Base-by-base conservation (phyloP, 805 yeast genomes). In the Kluyveromyces wickerhamii region DNA sequence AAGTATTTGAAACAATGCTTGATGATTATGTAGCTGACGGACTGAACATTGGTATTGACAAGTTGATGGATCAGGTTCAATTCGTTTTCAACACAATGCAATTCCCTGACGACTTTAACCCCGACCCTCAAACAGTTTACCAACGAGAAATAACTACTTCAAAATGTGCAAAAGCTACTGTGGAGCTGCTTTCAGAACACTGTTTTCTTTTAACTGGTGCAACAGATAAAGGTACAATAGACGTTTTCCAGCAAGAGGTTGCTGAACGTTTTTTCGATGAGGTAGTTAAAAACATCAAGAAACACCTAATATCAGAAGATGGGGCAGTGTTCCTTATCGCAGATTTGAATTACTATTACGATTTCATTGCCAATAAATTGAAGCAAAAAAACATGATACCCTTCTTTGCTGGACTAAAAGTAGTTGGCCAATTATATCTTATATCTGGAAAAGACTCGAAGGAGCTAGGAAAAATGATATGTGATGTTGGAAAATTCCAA, bases 21-120 rank as follows among this genome's bases (percentile, higher is more conserved):
- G 98, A 92, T 57, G 84, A 77, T 35, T 80, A 71, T 51, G 96
- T 92, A 13, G 98, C 97, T 0, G 83, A 82, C 49, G 98, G 98
- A 0, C 66, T 92, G 20, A 88, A 86, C 48, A 72, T 82, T n/a
- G 95, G 96, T 27, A 86, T 92, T 21, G 94, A 84, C 41, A 88
- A 87, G 7, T 66, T 92, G 24, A 77, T 87, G 59, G 80, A 74
- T 45, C 95, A 89, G 52, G 74, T 88, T 13, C 84, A 81, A 35
- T 70, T 69, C 41, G 65, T 74, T 3, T 74, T 70, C 42, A 63
- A 67, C 26, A 69, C 77, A 0, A 60, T 65, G 21, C 81, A 79
- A 45, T 57, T 71, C 3, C 77, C 76, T 5, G 63, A 71, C 6
- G 88, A 79, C 44, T 87, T 72, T 56, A 69, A 73, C 38, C 84